Conservation (phyloP, 306 rosid genomes). For the Carpinus fangiana region DNA sequence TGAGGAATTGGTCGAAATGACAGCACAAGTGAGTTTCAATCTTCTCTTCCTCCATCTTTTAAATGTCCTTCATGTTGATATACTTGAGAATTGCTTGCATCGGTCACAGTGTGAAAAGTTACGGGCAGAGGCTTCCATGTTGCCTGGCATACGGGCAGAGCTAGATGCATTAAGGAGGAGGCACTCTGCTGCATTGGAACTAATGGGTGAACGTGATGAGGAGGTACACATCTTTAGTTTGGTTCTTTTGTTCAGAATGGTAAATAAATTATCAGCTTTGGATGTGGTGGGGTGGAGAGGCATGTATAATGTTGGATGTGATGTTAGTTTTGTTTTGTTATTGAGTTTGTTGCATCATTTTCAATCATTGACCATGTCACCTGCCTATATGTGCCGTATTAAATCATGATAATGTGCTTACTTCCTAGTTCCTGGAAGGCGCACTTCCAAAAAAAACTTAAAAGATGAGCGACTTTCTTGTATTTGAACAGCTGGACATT, state of each 20-base stretch:
- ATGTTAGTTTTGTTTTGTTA: conserved; percentile 4
- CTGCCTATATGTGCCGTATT: conserved; percentile 9
- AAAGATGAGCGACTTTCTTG: neutral
- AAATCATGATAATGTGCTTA: conserved; percentile 10
- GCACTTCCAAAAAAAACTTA: neutral
- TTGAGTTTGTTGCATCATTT: neutral
- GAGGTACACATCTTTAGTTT: conserved; percentile 56
- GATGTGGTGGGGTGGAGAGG: neutral
- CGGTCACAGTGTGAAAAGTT: conserved; percentile 84
- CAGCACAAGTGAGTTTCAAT: conserved; percentile 66
- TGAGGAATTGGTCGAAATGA: conserved; percentile 94
- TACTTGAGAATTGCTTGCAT: conserved; percentile 23
- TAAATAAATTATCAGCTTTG: neutral
- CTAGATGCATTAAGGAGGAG: conserved; percentile 92
- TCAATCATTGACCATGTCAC: neutral
- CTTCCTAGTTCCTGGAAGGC: neutral
- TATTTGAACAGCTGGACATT: neutral
- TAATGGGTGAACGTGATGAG: conserved; percentile 99
- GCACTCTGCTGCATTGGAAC: conserved; percentile 96
- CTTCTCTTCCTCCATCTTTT: conserved; percentile 9
- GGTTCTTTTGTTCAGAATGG: conserved; percentile 5
- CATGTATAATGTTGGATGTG: conserved; percentile 2
- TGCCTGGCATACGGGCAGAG: conserved; percentile 93
- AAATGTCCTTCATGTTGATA: conserved; percentile 16
- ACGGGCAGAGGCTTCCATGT: conserved; percentile 66